Conservation (phyloP, 2,329 filamentous ascomycete genomes). For the Epichloe elymi region DNA sequence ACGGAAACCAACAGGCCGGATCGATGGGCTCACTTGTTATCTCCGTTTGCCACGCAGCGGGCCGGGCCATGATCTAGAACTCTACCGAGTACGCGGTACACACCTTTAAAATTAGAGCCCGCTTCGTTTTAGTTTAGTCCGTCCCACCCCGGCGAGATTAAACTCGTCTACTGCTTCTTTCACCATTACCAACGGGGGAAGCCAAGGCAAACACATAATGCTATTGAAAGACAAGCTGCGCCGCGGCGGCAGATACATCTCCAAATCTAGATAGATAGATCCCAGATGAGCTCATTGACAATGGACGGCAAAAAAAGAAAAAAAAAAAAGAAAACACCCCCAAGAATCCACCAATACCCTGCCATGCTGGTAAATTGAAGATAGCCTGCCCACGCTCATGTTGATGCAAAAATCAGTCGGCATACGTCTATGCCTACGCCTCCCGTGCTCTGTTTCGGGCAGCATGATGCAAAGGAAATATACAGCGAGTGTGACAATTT, state of each 20-base stretch:
- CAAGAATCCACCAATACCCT: background rate
- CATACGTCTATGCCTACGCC: background rate
- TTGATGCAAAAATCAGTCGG: background rate
- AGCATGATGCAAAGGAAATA: background rate
- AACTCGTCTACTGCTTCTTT: too few relatives aligned
- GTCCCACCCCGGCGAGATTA: background rate
- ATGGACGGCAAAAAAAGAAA: background rate
- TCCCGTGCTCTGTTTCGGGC: background rate
- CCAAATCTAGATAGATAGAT: background rate
- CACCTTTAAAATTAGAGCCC: background rate
- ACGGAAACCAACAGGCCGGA: too few relatives aligned
- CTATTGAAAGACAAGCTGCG: background rate
- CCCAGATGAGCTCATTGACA: background rate
- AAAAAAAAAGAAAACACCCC: background rate
- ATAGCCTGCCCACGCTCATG: slow-evolving; percentile 1
- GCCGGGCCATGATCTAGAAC: background rate
- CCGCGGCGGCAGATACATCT: background rate
- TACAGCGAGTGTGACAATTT: background rate
- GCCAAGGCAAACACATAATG: background rate
- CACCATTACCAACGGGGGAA: background rate
- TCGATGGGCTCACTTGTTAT: background rate
- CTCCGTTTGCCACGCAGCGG: background rate
- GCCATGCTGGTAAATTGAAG: background rate
- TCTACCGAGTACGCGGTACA: background rate
- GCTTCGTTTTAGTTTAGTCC: background rate